Conservation (phyloP, 805 yeast genomes). For the Geotrichum ghanense region DNA sequence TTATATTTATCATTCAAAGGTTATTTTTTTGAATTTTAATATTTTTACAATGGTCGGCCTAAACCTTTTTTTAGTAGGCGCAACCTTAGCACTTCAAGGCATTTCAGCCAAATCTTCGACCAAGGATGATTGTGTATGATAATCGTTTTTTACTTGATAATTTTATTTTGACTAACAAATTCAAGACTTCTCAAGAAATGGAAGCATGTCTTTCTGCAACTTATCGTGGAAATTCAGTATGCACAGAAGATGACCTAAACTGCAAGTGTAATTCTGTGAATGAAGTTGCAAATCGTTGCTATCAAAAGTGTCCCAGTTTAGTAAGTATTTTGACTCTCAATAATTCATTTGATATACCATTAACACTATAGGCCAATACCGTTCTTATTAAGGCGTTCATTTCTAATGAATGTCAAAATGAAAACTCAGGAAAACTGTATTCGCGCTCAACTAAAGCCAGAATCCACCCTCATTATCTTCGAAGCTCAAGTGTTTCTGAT, state of each 20-base stretch:
- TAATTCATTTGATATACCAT: no score
- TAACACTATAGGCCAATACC: not conserved
- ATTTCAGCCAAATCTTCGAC: no score
- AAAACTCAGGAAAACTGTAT: conserved; percentile 1
- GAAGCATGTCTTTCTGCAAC: not conserved
- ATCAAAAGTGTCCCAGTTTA: not conserved
- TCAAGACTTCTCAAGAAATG: not conserved
- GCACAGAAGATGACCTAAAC: not conserved
- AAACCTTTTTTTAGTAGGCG: no score
- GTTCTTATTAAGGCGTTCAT: conserved; percentile 1
- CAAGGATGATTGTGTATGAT: not conserved
- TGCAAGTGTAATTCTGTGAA: conserved; percentile 1
- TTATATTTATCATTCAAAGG: no score
- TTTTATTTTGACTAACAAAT: not conserved
- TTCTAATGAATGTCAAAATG: not conserved
- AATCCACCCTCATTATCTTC: conserved; percentile 7
- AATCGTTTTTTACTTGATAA: not conserved
- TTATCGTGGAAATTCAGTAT: not conserved
- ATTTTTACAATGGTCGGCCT: no score
- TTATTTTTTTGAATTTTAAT: no score
- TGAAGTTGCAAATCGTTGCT: not conserved
- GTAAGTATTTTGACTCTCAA: not conserved
- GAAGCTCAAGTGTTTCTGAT: conserved; percentile 1
- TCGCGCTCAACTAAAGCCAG: conserved; percentile 13
- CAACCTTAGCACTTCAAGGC: no score